These are phyloP conservation scores for Cytospora piceae DNA, from an alignment of 2,329 filamentous ascomycete genomes.

Conservation along the genomic window DNA sequence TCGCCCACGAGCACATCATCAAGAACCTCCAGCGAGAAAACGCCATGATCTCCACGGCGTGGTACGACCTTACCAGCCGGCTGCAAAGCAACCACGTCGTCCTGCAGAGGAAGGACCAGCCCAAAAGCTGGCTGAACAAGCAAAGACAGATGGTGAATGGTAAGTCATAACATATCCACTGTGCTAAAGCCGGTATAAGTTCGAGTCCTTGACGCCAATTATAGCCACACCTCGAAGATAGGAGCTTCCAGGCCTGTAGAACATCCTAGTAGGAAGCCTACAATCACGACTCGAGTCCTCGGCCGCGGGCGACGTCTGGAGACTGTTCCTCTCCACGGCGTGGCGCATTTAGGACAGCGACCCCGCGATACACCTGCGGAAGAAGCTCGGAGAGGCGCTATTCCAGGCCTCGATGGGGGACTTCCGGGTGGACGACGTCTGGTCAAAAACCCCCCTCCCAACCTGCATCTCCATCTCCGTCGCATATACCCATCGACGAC, in stretches of 20 bases:
- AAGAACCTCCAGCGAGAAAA: slow-evolving; percentile 78
- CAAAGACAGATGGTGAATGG: slow-evolving; percentile 74
- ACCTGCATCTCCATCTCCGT: slow-evolving; percentile 2
- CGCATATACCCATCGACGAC: slow-evolving; percentile 9
- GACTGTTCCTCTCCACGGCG: background rate
- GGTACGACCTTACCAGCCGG: slow-evolving; percentile 80
- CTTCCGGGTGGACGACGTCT: background rate
- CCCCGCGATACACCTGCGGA: background rate
- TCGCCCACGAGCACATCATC: slow-evolving; percentile 58
- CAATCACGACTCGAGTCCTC: slow-evolving; percentile 11
- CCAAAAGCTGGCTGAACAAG: slow-evolving; percentile 83
- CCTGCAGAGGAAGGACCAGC: slow-evolving; percentile 73
- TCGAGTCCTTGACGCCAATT: background rate
- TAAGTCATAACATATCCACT: slow-evolving; percentile 37
- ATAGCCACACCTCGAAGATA: slow-evolving; percentile 53
- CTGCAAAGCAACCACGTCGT: slow-evolving; percentile 84
- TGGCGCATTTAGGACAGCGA: slow-evolving; percentile 13
- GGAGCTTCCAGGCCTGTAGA: slow-evolving; percentile 41
- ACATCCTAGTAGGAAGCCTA: slow-evolving; percentile 23
- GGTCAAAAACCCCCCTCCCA: slow-evolving; percentile 9
- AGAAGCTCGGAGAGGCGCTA: background rate
- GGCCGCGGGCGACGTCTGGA: background rate
- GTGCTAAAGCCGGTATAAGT: background rate
- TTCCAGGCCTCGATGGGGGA: background rate
- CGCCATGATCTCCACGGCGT: slow-evolving; percentile 77